These are phyloP conservation scores for Penicillium parvum DNA, from an alignment of 495 filamentous ascomycete species.

Conservation along the genomic window DNA sequence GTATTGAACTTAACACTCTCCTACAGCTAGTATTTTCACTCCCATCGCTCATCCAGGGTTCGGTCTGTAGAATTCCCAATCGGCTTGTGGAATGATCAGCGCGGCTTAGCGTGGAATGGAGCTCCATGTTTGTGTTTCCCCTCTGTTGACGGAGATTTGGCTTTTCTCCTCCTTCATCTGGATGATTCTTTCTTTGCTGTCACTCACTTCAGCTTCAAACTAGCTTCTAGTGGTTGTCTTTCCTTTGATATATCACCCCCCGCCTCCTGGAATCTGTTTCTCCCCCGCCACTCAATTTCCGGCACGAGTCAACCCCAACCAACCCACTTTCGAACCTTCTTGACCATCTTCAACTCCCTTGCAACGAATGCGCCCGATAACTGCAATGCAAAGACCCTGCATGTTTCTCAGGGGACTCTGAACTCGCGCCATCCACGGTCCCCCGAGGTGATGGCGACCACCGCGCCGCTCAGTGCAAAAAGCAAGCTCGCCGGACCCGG, in stretches of 20 bases:
- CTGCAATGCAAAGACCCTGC: constrained; percentile 19
- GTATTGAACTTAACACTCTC: no score
- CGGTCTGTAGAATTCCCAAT: background rate
- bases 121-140: constrained; percentile 11
- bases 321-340: no score
- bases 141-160: background rate
- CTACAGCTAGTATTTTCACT: no score
- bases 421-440: constrained; percentile 11
- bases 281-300: constrained; percentile 1
- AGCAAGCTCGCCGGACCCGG: constrained; percentile 32
- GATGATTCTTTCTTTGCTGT: no score
- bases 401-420: constrained; percentile 26
- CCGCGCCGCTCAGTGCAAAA: constrained; percentile 31
- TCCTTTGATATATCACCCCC: background rate
- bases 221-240: background rate
- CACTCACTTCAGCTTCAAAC: background rate
- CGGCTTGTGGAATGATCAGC: constrained; percentile 20
- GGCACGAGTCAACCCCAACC: no score
- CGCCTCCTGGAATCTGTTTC: background rate
- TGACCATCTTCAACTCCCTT: background rate
- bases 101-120: constrained; percentile 18
- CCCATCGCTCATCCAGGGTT: no score
- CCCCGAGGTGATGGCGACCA: constrained; percentile 37
- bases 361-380: constrained; percentile 8
- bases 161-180: no score